Evolutionary conservation across 2,329 filamentous ascomycete genomes (phyloP).

Genomic region (Westerdykella ornata): DNA sequence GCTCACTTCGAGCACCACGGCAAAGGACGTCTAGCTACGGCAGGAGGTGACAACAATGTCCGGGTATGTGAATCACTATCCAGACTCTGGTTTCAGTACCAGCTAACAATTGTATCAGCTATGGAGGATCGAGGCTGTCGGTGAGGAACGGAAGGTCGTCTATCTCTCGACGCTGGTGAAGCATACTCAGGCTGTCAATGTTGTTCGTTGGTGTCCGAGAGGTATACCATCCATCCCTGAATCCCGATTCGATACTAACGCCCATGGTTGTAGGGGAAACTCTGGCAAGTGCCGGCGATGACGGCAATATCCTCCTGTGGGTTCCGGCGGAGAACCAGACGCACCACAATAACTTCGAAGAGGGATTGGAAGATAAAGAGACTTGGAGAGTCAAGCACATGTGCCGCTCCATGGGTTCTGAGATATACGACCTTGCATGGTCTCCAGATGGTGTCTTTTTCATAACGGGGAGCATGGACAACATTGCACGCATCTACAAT

Average conservation of each 20-base stretch:
- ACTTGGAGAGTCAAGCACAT: constrained; percentile 96
- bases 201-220: constrained; percentile 91
- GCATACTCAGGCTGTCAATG: constrained; percentile 96
- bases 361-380: constrained; percentile 87
- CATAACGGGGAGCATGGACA: constrained; percentile 99
- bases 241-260: constrained; percentile 13
- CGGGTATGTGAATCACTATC: constrained; percentile 53
- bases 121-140: constrained; percentile 82
- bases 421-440: constrained; percentile 98
- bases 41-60: constrained; percentile 93
- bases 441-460: constrained; percentile 95
- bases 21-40: constrained; percentile 86
- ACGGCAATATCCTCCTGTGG: constrained; percentile 96
- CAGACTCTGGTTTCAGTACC: constrained; percentile 1
- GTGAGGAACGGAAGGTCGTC: constrained; percentile 80
- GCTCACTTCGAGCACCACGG: constrained; percentile 92
- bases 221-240: constrained; percentile 50
- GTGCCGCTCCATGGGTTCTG: constrained; percentile 88
- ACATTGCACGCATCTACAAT: constrained; percentile 94
- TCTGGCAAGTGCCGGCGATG: constrained; percentile 90
- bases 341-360: constrained; percentile 66
- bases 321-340: constrained; percentile 73
- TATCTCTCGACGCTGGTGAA: constrained; percentile 89
- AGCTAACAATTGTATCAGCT: constrained; percentile 52
- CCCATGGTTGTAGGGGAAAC: constrained; percentile 61